Base-by-base conservation (phyloP, 2,329 filamentous ascomycete genomes). In the Sarocladium oryzae region DNA sequence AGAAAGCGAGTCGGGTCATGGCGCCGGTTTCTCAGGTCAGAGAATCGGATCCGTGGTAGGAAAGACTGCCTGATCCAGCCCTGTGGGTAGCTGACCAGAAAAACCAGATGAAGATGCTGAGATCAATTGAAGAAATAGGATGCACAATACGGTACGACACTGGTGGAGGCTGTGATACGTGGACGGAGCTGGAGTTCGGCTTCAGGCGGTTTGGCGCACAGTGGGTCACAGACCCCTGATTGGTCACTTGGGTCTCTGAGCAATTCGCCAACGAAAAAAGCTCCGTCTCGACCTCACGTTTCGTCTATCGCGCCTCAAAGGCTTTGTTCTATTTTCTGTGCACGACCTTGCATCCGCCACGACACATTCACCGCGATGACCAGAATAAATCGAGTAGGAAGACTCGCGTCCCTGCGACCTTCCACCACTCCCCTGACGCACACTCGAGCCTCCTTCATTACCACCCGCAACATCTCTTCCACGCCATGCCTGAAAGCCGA, bases 1-100 rank as follows among this genome's bases (percentile, higher is more conserved):
- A 59, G 16, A 68, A 41, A 0, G 64, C 58, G 64, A 70, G 59
- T 56, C 70, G 68, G 49, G 69, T 64, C 72, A 75, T 75, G n/a
- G 18, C 24, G 15, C 21, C 8, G 24, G 30, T 45, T n/a, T n/a
- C n/a, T n/a, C n/a, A n/a, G n/a, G n/a, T n/a, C n/a, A n/a, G n/a
- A n/a, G n/a, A n/a, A n/a, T n/a, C n/a, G n/a, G n/a, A n/a, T n/a
- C n/a, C n/a, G n/a, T n/a, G n/a, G n/a, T n/a, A n/a, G n/a, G n/a
- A n/a, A n/a, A n/a, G n/a, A n/a, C n/a, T n/a, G n/a, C n/a, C n/a
- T n/a, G n/a, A n/a, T n/a, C n/a, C n/a, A n/a, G n/a, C n/a, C n/a
- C n/a, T n/a, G n/a, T n/a, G n/a, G n/a, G n/a, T n/a, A n/a, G 37
- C 10, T 6, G 37, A 6, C 35, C 8, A 40, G 8, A 18, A 23